Base-by-base conservation (phyloP, 2,329 filamentous ascomycete genomes). In the Myriosclerotinia duriaeana region DNA sequence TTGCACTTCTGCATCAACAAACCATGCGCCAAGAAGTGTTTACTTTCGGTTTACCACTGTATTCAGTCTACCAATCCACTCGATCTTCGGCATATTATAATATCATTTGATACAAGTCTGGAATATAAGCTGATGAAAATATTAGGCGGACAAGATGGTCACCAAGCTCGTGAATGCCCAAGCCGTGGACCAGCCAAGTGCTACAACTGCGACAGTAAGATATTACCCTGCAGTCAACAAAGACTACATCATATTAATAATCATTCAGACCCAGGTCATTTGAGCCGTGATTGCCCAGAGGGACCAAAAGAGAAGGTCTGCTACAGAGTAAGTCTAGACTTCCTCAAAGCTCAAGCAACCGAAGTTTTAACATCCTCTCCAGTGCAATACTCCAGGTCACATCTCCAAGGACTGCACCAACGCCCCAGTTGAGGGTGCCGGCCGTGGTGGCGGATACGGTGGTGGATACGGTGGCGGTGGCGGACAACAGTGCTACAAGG, bases 271-370 rank as follows among this genome's bases (percentile, higher is more conserved):
- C 81, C 85, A 82, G 91, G 91, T 73, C 91, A 94, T 79, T 89
- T 94, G 80, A 92, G 90, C 85, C 92, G 93, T 79, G 94, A 98
- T 78, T 98, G 94, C 85, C 88, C 90, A 70, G 88, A 92, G 78
- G 89, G 92, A 68, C 87, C 91, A 76, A 96, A 96, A 84, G 92
- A 97, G 81, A 93, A 90, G 83, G 85, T 87, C 75, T 90, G 87
- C 83, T 90, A 90, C 82, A 86, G 89, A 66, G 65, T 66, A 63
- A n/a, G 64, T 65, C 34, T 36, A 3, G 8, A 30, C 8, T 20
- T 26, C 5, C 1, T 6, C n/a, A 40, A 40, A 38, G 2, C 20
- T 38, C 34, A 22, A 50, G 22, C 22, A 1, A 8, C 11, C 5
- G 3, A 38, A 17, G 5, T 20, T 3, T 38, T 65, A n/a, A 65